These are phyloP conservation scores for Blastobotrys capitulatus DNA, from an alignment of 1,139 yeast species.

Conservation along the genomic window DNA sequence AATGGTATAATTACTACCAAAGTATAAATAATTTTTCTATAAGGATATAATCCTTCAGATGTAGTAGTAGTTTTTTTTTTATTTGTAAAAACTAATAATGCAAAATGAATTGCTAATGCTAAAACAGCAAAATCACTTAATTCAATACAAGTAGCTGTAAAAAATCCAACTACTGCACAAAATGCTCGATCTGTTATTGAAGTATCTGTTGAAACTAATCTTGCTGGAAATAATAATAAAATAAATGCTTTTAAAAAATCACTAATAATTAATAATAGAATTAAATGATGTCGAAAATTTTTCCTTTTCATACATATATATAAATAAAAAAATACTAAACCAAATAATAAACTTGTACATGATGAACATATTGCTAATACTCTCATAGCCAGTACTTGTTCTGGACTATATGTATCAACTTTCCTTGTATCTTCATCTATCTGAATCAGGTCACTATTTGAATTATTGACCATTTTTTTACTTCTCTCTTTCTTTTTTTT, in stretches of 20 bases:
- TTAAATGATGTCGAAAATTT: slow-evolving; percentile 40
- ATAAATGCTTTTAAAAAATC: slow-evolving; percentile 73
- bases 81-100: slow-evolving; percentile 52
- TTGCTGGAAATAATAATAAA: slow-evolving; percentile 64
- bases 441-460: neutral
- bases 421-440: slow-evolving; percentile 6
- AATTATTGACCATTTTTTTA: neutral
- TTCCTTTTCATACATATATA: slow-evolving; percentile 28
- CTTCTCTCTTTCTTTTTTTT: too few species aligned
- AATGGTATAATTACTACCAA: slow-evolving; percentile 58
- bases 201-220: slow-evolving; percentile 49
- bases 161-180: slow-evolving; percentile 76
- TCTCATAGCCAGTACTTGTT: slow-evolving; percentile 25
- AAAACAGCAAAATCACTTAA: slow-evolving; percentile 86
- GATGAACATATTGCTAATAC: slow-evolving; percentile 30
- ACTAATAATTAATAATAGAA: slow-evolving; percentile 58
- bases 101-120: slow-evolving; percentile 79
- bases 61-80: slow-evolving; percentile 28
- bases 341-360: slow-evolving; percentile 28
- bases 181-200: slow-evolving; percentile 39
- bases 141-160: slow-evolving; percentile 76
- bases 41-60: slow-evolving; percentile 64
- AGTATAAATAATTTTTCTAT: slow-evolving; percentile 55
- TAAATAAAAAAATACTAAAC: slow-evolving; percentile 31
- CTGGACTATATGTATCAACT: slow-evolving; percentile 23